Evolutionary conservation across 73 alveolate genomes (phyloP).

Genomic region (Paramecium bursaria): DNA sequence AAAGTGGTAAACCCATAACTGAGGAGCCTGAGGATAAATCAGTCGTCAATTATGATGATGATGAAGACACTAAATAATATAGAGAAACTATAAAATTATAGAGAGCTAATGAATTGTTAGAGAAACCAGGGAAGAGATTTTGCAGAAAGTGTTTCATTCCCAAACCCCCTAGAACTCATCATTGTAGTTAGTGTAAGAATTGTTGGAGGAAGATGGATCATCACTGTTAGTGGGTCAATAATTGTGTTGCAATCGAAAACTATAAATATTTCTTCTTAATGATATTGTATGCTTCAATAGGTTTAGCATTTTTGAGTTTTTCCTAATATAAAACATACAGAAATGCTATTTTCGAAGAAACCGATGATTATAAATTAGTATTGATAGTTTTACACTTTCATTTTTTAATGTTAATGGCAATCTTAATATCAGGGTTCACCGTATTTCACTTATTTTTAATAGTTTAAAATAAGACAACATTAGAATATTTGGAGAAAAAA

Average conservation of each 20-base stretch:
- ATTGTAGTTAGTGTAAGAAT: slow-evolving; percentile 49
- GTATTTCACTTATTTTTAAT: slow-evolving; percentile 41
- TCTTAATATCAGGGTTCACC: slow-evolving; percentile 28
- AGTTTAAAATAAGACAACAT: slow-evolving; percentile 30
- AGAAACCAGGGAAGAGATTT: slow-evolving; percentile 22
- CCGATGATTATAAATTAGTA: background rate
- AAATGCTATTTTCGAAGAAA: slow-evolving; percentile 7
- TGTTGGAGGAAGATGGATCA: slow-evolving; percentile 59
- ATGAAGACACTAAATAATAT: background rate
- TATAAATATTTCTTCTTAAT: slow-evolving; percentile 15
- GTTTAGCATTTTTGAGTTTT: slow-evolving; percentile 13
- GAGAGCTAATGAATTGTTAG: background rate
- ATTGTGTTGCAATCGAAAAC: slow-evolving; percentile 56
- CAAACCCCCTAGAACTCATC: slow-evolving; percentile 45
- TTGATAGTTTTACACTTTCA: slow-evolving; percentile 32
- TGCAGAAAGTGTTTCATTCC: slow-evolving; percentile 53
- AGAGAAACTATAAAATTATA: background rate
- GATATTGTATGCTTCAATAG: slow-evolving; percentile 48
- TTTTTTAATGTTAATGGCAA: slow-evolving; percentile 14
- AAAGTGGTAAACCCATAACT: background rate
- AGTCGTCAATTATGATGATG: slow-evolving; percentile 48
- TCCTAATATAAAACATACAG: background rate
- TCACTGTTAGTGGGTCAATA: slow-evolving; percentile 58
- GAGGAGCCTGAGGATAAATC: slow-evolving; percentile 39
- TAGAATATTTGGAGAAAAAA: slow-evolving; percentile 45